Conservation (phyloP, 2,329 filamentous ascomycete species). For the Cercospora zeina region DNA sequence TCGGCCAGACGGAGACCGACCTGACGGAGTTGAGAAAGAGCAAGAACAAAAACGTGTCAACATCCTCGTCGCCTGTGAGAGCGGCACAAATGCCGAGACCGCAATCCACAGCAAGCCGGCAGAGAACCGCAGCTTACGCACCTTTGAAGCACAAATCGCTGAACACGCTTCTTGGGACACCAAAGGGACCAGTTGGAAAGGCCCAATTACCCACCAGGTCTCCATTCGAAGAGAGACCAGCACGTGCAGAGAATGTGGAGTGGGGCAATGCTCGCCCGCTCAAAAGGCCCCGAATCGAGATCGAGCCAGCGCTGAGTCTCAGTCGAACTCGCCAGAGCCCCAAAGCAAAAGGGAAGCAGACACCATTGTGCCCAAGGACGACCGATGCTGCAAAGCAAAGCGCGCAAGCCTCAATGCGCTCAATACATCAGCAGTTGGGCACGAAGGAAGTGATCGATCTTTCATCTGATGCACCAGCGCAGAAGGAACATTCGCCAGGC, state of each 20-base stretch:
- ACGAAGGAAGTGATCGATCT: constrained; percentile 43
- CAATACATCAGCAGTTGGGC: constrained; percentile 30
- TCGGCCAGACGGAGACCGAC: constrained; percentile 75
- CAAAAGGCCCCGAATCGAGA: constrained; percentile 44
- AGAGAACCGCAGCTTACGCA: constrained; percentile 25
- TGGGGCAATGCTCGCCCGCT: constrained; percentile 40
- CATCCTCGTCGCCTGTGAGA: constrained; percentile 23
- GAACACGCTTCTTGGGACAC: constrained; percentile 65
- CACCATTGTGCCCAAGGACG: constrained; percentile 33
- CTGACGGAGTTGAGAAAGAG: constrained; percentile 73
- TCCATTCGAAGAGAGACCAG: constrained; percentile 62
- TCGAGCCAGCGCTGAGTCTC: constrained; percentile 23
- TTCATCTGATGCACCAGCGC: constrained; percentile 24
- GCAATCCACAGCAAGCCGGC: constrained; percentile 16
- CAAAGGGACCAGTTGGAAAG: constrained; percentile 64
- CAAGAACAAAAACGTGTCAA: constrained; percentile 49
- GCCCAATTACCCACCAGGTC: constrained; percentile 59
- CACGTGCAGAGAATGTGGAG: constrained; percentile 36
- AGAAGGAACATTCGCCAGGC: constrained; percentile 31
- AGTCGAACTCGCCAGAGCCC: constrained; percentile 2
- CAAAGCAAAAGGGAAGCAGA: constrained; percentile 20
- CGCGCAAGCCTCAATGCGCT: constrained; percentile 23
- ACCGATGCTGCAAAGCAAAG: constrained; percentile 32
- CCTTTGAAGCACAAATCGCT: constrained; percentile 59
- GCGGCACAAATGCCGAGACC: constrained; percentile 20